Evolutionary conservation across 768 basidiomycete species (phyloP), one percentile per base, ranked within the genome.

Genomic region (Dictyophora rubrovolvata): DNA sequence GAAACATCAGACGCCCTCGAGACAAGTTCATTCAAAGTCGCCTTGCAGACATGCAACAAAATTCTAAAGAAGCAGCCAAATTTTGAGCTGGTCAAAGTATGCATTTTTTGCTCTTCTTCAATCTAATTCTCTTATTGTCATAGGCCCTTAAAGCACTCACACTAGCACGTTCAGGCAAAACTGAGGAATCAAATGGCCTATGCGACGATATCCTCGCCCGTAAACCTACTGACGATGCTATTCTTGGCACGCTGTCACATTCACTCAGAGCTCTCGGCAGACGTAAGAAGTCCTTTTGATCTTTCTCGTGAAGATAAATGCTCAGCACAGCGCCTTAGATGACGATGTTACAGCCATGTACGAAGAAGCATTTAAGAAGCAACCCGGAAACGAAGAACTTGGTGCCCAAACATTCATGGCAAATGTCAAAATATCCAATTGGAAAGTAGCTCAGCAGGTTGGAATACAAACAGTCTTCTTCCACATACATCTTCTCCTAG

Each of bases 381-480:
- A 87, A 60, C 90, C 90, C 18, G 65, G 71, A 5, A 91, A 89
- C 66, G 91, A 93, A 67, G 90, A 93, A 61, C 81, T 91, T 9
- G 90, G 85, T 20, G 79, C 79, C 21, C 89, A 93, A 68, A 85
- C 87, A 0, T 93, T 93, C 74, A 87, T 90, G 67, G 89, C 90
- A 18, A 87, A 91, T 66, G 81, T 86, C 35, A 82, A 88, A 61
- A 81, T 85, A 34, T 79, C 79, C 16, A 84, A 87, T 63, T 93
- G 91, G 91, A 93, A 91, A 69, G 79, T 84, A 49, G 89, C 87
- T 21, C 91, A 93, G 69, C 85, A 86, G 75, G 89, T 87, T 65
- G 58, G 68, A 63, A n/a, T 42, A 48, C 35, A 53, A 16, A 36
- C 28, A 17, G n/a, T 48, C 50, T 18, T 34, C 34, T 50, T n/a